Percentiles rank a stretch among this genome's conserved stretches.
phyloP scores from a whole-genome alignment of 192 early-diverging fungal genomes.

The Chytriomyces sp. region DNA sequence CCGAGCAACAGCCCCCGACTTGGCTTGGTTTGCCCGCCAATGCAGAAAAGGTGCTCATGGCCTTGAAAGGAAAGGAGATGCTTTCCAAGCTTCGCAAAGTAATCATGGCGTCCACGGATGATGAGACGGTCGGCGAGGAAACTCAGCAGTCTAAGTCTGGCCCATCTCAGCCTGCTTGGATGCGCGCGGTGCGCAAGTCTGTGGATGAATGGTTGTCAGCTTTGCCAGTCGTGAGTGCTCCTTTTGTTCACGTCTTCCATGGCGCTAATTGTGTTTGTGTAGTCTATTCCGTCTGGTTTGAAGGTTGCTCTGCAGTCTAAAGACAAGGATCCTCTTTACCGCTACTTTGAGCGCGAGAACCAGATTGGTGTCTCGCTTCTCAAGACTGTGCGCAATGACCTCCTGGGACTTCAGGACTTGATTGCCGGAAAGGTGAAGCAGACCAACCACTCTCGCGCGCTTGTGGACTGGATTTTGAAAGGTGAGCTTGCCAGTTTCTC shows the following conservation, averaged over 20 bases:
- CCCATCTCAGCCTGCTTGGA: slow-evolving; percentile 68
- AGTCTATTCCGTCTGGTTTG: slow-evolving; percentile 22
- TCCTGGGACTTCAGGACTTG: slow-evolving; percentile 63
- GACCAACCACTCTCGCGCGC: slow-evolving; percentile 80
- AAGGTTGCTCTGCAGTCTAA: slow-evolving; percentile 32
- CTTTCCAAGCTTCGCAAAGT: slow-evolving; percentile 86
- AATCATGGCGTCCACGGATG: slow-evolving; percentile 77
- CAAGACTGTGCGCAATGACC: slow-evolving; percentile 64
- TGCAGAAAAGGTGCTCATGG: slow-evolving; percentile 88
- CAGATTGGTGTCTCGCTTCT: slow-evolving; percentile 63
- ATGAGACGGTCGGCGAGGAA: slow-evolving; percentile 59
- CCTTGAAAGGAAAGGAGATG: slow-evolving; percentile 73
- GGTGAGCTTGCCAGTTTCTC: slow-evolving; percentile 25
- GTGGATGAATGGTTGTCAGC: slow-evolving; percentile 60
- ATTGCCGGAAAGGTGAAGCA: slow-evolving; percentile 81
- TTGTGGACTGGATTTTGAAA: slow-evolving; percentile 70
- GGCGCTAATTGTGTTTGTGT: background rate
- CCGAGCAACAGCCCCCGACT: slow-evolving; percentile 90
- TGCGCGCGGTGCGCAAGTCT: slow-evolving; percentile 62
- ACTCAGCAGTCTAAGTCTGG: slow-evolving; percentile 24
- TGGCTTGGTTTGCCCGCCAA: slow-evolving; percentile 96
- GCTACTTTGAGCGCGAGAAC: slow-evolving; percentile 84
- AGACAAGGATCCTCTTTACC: slow-evolving; percentile 70
- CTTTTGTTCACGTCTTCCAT: background rate
- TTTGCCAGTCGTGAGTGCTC: slow-evolving; percentile 53